These are phyloP conservation scores for Chaetomium strumarium DNA, from an alignment of 2,329 filamentous ascomycete species.

Conservation along the genomic window DNA sequence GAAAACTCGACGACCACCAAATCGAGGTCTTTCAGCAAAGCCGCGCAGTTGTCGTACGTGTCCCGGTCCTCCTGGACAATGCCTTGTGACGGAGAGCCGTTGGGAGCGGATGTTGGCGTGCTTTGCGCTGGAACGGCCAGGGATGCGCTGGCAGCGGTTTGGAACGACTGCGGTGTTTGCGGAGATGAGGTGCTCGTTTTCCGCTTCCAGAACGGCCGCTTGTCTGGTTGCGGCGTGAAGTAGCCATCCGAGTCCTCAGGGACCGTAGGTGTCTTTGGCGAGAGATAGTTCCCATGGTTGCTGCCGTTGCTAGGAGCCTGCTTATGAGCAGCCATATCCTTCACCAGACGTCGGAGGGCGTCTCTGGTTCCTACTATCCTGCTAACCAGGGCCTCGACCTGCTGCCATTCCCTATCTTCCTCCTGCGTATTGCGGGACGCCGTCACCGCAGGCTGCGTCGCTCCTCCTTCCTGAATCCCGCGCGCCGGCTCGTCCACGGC, in stretches of 20 bases:
- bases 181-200: conserved; percentile 59
- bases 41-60: conserved; percentile 76
- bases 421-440: conserved; percentile 36
- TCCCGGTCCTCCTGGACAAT: conserved; percentile 48
- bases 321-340: conserved; percentile 67
- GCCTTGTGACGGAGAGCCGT: conserved; percentile 33
- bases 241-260: conserved; percentile 52
- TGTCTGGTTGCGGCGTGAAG: conserved; percentile 48
- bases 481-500: conserved; percentile 24
- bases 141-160: conserved; percentile 35
- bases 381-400: conserved; percentile 79
- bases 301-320: conserved; percentile 34
- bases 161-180: conserved; percentile 36
- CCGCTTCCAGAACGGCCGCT: conserved; percentile 83
- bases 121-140: conserved; percentile 39
- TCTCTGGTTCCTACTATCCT: conserved; percentile 83
- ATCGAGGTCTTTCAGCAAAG: conserved; percentile 79
- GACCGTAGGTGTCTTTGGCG: conserved; percentile 35
- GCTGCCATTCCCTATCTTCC: conserved; percentile 80
- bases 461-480: conserved; percentile 13
- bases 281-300: conserved; percentile 34
- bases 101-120: conserved; percentile 28
- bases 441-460: conserved; percentile 24
- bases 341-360: conserved; percentile 77
- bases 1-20: conserved; percentile 78